Evolutionary conservation across 2,329 filamentous ascomycete genomes (phyloP).

Genomic region (Plenodomus tracheiphilus): DNA sequence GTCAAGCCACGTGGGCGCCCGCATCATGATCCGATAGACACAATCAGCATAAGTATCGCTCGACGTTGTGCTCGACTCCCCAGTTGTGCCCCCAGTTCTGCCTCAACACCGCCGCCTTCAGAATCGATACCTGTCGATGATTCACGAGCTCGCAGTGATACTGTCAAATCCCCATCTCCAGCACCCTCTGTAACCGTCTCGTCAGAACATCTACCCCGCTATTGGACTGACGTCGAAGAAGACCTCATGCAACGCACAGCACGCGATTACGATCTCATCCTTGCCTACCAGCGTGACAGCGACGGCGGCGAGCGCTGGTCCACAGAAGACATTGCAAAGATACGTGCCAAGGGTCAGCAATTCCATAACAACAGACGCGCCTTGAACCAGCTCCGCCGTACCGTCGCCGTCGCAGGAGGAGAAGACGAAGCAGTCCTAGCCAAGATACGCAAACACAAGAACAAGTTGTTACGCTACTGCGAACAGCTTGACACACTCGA

Average conservation of each 20-base stretch:
- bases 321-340: slow-evolving; percentile 7
- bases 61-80: background rate
- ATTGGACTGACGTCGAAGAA: slow-evolving; percentile 13
- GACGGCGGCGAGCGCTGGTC: slow-evolving; percentile 23
- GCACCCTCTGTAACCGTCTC: background rate
- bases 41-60: no score
- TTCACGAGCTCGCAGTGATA: background rate
- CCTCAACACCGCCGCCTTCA: background rate
- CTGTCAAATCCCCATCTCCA: background rate
- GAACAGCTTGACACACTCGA: no score
- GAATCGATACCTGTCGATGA: background rate
- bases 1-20: no score
- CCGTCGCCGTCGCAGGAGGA: no score
- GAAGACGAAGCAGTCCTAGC: slow-evolving; percentile 12
- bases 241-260: slow-evolving; percentile 16
- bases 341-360: slow-evolving; percentile 12
- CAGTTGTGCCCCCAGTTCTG: background rate
- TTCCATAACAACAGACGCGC: slow-evolving; percentile 12
- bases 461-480: no score
- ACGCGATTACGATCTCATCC: slow-evolving; percentile 23
- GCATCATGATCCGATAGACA: no score
- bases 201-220: slow-evolving; percentile 2
- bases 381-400: background rate
- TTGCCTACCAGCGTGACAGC: slow-evolving; percentile 17
- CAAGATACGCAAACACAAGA: no score